Conservation (phyloP, 306 rosid species). For the Medicago lupulina region DNA sequence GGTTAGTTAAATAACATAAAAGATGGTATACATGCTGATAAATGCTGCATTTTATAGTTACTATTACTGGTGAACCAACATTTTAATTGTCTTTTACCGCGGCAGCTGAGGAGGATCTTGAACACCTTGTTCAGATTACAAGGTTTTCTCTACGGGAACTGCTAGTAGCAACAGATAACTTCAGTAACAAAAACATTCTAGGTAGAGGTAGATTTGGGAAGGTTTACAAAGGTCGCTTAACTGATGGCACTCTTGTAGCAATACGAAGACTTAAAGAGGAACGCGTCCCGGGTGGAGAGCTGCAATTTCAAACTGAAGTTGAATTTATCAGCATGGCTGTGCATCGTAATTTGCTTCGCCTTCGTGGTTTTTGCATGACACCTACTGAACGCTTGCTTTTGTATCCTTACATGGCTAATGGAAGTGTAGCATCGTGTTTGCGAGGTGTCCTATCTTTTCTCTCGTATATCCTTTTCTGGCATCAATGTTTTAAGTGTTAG, state of each 20-base stretch:
- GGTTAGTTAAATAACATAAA: constrained; percentile 63
- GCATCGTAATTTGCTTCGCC: constrained; percentile 93
- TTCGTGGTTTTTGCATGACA: constrained; percentile 94
- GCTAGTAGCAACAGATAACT: constrained; percentile 88
- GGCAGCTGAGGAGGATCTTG: constrained; percentile 94
- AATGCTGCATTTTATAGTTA: constrained; percentile 21
- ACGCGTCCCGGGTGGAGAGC: constrained; percentile 84
- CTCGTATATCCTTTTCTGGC: not conserved
- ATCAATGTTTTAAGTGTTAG: not conserved
- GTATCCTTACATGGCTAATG: constrained; percentile 89
- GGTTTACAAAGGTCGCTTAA: constrained; percentile 91
- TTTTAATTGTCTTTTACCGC: constrained; percentile 31
- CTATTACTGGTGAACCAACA: constrained; percentile 23
- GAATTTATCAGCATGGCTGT: constrained; percentile 98
- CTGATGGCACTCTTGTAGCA: constrained; percentile 90
- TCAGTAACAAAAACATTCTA: constrained; percentile 76
- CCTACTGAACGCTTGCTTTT: constrained; percentile 94
- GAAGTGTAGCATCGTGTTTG: constrained; percentile 95
- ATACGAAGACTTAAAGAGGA: constrained; percentile 94
- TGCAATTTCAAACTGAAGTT: constrained; percentile 95
- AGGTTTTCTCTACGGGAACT: constrained; percentile 91
- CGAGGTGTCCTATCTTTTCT: constrained; percentile 59
- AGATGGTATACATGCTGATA: constrained; percentile 6
- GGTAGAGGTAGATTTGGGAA: constrained; percentile 98
- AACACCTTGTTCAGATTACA: constrained; percentile 91